phyloP scores from a whole-genome alignment of 352 stramenopile genomes.

The Sclerospora graminicola region DNA sequence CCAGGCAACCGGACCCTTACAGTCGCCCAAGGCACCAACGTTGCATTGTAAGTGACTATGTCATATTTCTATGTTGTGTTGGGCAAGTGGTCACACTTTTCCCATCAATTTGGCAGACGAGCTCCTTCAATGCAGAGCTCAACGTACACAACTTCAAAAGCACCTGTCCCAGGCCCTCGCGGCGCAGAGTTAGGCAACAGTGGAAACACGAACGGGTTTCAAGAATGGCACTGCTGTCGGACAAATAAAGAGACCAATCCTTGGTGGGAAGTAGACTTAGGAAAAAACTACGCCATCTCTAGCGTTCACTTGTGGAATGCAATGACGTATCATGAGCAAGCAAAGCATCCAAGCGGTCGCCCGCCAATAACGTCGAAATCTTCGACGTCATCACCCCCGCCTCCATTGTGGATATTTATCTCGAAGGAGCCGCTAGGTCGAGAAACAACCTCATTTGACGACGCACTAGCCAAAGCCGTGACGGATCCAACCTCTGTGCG shows the following conservation, averaged over 20 bases:
- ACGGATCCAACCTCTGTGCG: constrained; percentile 6
- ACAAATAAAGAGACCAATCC: constrained; percentile 43
- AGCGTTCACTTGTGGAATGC: constrained; percentile 57
- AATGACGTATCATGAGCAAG: constrained; percentile 60
- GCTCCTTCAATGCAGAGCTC: constrained; percentile 37
- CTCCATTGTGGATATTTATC: constrained; percentile 45
- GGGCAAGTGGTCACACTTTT: neutral
- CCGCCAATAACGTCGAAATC: constrained; percentile 35
- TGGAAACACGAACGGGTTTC: constrained; percentile 53
- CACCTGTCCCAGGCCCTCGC: constrained; percentile 33
- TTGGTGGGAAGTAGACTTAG: constrained; percentile 71
- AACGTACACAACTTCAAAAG: constrained; percentile 27
- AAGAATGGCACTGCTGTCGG: constrained; percentile 57
- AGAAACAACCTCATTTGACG: constrained; percentile 6
- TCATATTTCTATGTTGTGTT: neutral
- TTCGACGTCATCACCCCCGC: constrained; percentile 18
- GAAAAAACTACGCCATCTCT: constrained; percentile 19
- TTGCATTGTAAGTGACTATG: constrained; percentile 40
- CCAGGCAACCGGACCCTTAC: constrained; percentile 58
- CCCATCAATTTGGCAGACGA: neutral
- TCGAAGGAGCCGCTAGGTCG: constrained; percentile 32
- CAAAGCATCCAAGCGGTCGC: constrained; percentile 27
- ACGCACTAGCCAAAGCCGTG: constrained; percentile 11
- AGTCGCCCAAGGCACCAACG: constrained; percentile 27
- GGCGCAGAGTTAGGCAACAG: constrained; percentile 44